Evolutionary conservation across 2,329 filamentous ascomycete genomes (phyloP).

Genomic region (Metarhizium sp.): DNA sequence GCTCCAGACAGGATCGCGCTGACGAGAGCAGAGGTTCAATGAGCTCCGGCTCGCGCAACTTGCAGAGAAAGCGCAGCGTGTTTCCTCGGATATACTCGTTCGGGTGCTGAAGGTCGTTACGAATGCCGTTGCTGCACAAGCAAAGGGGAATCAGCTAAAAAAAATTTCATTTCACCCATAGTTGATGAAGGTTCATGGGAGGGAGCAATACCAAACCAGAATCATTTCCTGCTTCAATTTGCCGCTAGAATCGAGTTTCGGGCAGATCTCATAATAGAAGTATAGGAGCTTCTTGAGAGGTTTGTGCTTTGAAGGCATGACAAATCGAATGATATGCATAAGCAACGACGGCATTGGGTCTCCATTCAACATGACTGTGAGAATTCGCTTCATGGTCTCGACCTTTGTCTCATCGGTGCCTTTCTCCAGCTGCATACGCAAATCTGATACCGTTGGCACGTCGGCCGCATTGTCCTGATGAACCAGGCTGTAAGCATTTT

Average conservation of each 20-base stretch:
- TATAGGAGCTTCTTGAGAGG: slow-evolving; percentile 95
- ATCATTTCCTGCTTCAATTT: slow-evolving; percentile 99
- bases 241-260: slow-evolving; percentile 82
- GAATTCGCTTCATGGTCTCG: slow-evolving; percentile 91
- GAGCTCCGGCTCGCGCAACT: slow-evolving; percentile 88
- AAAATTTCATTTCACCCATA: background rate
- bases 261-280: slow-evolving; percentile 99
- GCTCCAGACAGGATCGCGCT: slow-evolving; percentile 83
- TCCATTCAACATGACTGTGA: slow-evolving; percentile 96
- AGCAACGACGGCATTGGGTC: slow-evolving; percentile 90
- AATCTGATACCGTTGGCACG: slow-evolving; percentile 79
- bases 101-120: slow-evolving; percentile 91
- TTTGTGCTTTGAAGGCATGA: slow-evolving; percentile 98
- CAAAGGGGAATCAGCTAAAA: background rate
- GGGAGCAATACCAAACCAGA: slow-evolving; percentile 67
- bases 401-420: slow-evolving; percentile 87
- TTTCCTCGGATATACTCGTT: slow-evolving; percentile 99
- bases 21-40: slow-evolving; percentile 94
- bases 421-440: slow-evolving; percentile 90
- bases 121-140: slow-evolving; percentile 78
- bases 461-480: slow-evolving; percentile 96
- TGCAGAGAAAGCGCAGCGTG: slow-evolving; percentile 95
- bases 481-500: slow-evolving; percentile 92
- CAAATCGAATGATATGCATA: slow-evolving; percentile 99
- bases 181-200: background rate